A percentile compares a stretch with the other conserved stretches of the same genome.
Conservation (phyloP, 257 asterid genomes). For the Primulina huaijiensis region DNA sequence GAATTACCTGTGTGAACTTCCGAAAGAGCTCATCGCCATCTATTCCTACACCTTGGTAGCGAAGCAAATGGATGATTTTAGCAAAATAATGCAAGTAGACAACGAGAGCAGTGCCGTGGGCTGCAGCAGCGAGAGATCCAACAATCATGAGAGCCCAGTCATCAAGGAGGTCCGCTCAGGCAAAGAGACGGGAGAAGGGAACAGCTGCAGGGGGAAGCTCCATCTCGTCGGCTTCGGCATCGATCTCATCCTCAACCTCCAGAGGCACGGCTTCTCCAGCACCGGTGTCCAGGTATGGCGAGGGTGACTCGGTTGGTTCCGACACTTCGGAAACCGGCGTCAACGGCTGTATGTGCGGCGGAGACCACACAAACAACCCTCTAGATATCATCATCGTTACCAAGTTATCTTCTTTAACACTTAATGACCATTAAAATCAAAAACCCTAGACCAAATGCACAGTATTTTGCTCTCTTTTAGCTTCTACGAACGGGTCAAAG, state of each 20-base stretch:
- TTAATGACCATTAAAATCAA: too few relatives aligned
- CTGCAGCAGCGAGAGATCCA: constrained; percentile 96
- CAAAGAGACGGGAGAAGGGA: constrained; percentile 83
- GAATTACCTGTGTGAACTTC: constrained; percentile 74
- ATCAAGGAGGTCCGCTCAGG: constrained; percentile 83
- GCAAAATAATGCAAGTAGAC: constrained; percentile 96
- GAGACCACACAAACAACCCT: constrained; percentile 99
- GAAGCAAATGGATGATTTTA: constrained; percentile 65
- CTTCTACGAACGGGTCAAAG: too few relatives aligned
- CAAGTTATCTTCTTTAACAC: background rate
- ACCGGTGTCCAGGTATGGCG: constrained; percentile 79
- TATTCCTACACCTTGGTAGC: constrained; percentile 29
- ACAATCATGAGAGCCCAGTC: constrained; percentile 88
- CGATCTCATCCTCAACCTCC: constrained; percentile 91
- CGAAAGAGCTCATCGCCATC: constrained; percentile 44
- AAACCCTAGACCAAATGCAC: too few relatives aligned
- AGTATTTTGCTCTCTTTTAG: too few relatives aligned
- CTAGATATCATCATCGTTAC: constrained; percentile 87
- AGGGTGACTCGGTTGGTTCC: constrained; percentile 99
- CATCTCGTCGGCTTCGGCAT: constrained; percentile 83
- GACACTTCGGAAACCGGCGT: constrained; percentile 99
- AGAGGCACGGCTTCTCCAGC: constrained; percentile 61
- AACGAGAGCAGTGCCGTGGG: constrained; percentile 91
- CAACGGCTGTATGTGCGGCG: constrained; percentile 96
- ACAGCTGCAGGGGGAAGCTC: constrained; percentile 97